These are phyloP conservation scores for Isoetes taiwanensis DNA, from an alignment of 75 land plant species.

Conservation along the genomic window DNA sequence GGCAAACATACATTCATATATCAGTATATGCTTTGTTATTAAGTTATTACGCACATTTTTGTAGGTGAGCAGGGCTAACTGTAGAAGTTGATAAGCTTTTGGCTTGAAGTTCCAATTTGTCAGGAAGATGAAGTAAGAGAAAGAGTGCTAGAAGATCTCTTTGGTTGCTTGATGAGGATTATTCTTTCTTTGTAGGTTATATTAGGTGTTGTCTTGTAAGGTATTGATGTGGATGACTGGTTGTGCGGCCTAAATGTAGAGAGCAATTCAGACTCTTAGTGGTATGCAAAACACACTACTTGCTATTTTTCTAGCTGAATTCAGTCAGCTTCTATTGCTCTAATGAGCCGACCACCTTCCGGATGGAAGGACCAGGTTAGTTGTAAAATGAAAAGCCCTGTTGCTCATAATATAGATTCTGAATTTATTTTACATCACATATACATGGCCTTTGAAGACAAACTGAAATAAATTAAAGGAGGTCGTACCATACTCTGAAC, in stretches of 20 bases:
- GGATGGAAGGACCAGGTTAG: slow-evolving; percentile 83
- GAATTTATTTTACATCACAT: too few relatives aligned
- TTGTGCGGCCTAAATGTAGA: slow-evolving; percentile 19
- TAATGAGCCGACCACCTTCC: slow-evolving; percentile 92
- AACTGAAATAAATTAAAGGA: too few relatives aligned
- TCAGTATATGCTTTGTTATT: not conserved
- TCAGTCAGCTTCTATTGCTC: slow-evolving; percentile 65
- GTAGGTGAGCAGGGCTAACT: slow-evolving; percentile 91
- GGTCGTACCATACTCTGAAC: too few relatives aligned
- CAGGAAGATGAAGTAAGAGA: slow-evolving; percentile 47
- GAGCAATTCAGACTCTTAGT: slow-evolving; percentile 87
- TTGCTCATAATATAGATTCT: not conserved
- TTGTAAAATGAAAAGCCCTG: not conserved
- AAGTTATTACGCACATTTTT: not conserved
- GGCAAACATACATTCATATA: not conserved
- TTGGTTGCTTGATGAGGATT: slow-evolving; percentile 66
- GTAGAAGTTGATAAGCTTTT: slow-evolving; percentile 97
- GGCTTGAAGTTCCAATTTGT: slow-evolving; percentile 62
- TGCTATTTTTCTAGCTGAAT: slow-evolving; percentile 89
- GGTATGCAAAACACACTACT: slow-evolving; percentile 96
- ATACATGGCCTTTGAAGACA: too few relatives aligned
- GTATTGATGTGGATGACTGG: not conserved
- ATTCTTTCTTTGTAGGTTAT: slow-evolving; percentile 46
- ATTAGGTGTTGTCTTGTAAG: not conserved
- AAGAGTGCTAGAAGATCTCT: slow-evolving; percentile 57